phyloP scores from a whole-genome alignment of 345 rosid species.

The Clarkia xantiana region DNA sequence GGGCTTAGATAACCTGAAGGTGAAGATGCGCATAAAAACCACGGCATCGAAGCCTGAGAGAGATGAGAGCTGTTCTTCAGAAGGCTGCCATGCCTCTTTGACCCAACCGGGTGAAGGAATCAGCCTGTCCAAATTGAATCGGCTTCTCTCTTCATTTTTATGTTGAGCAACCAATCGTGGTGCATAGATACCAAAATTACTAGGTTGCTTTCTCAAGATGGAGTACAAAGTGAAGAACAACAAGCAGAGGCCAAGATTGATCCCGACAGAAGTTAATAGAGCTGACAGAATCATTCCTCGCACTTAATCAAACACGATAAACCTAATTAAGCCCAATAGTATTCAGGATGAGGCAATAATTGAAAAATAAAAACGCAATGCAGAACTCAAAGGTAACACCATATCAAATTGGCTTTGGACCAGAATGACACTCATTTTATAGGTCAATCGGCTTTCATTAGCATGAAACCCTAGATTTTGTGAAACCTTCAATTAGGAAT shows the following conservation, averaged over 20 bases:
- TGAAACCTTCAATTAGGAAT: too few relatives aligned
- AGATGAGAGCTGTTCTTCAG: constrained; percentile 53
- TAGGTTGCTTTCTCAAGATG: constrained; percentile 63
- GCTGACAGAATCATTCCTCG: constrained; percentile 64
- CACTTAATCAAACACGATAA: not conserved
- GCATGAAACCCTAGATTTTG: too few relatives aligned
- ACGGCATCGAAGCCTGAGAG: constrained; percentile 64
- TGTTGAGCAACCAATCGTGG: constrained; percentile 42
- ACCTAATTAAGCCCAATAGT: not conserved
- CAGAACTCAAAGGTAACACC: too few relatives aligned
- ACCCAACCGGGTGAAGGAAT: constrained; percentile 86
- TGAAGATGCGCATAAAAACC: constrained; percentile 54
- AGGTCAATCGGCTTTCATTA: too few relatives aligned
- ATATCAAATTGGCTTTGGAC: too few relatives aligned
- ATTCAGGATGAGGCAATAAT: not conserved
- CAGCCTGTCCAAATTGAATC: constrained; percentile 47
- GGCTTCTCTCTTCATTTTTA: constrained; percentile 16
- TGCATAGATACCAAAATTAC: constrained; percentile 40
- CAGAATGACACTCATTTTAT: too few relatives aligned
- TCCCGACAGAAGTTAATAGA: constrained; percentile 83
- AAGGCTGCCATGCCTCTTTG: constrained; percentile 44
- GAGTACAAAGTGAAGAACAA: constrained; percentile 73
- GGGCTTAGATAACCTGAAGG: constrained; percentile 43
- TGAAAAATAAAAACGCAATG: too few relatives aligned
- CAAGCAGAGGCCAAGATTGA: constrained; percentile 80